These are phyloP conservation scores for Piper longum DNA, from an alignment of 164 flowering plant species.

Conservation along the genomic window DNA sequence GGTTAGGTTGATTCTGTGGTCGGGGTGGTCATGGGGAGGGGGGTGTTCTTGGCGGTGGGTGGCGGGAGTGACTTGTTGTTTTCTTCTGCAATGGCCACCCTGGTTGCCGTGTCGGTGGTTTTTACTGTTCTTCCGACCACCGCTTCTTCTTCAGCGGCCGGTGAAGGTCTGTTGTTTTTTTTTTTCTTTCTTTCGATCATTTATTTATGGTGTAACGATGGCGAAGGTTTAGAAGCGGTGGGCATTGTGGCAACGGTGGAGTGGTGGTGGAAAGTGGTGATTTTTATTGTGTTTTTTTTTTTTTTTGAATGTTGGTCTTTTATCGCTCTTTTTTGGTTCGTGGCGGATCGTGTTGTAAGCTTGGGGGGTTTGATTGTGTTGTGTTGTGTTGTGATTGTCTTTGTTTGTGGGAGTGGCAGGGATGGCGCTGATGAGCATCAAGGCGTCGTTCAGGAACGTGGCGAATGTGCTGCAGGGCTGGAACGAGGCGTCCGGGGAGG, in stretches of 20 bases:
- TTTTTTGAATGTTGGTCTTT: too few species aligned
- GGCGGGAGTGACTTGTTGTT: background rate
- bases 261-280: too few species aligned
- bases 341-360: background rate
- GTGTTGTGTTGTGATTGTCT: background rate
- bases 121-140: background rate
- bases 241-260: too few species aligned
- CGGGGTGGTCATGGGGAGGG: background rate
- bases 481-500: slow-evolving; percentile 42
- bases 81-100: background rate
- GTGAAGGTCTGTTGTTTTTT: background rate
- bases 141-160: background rate
- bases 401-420: slow-evolving; percentile 23
- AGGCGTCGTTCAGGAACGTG: slow-evolving; percentile 60
- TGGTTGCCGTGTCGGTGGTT: background rate
- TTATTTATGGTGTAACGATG: too few species aligned
- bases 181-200: background rate
- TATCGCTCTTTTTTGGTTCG: too few species aligned
- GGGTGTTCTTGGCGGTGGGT: too few species aligned
- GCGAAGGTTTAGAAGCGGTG: too few species aligned
- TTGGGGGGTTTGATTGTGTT: background rate
- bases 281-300: too few species aligned
- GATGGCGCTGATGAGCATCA: slow-evolving; percentile 54
- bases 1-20: background rate
- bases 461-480: slow-evolving; percentile 72